Percentiles rank a stretch among this genome's conserved stretches.
Conservation (phyloP, 2,329 filamentous ascomycete genomes). For the Pseudogymnoascus sp. region DNA sequence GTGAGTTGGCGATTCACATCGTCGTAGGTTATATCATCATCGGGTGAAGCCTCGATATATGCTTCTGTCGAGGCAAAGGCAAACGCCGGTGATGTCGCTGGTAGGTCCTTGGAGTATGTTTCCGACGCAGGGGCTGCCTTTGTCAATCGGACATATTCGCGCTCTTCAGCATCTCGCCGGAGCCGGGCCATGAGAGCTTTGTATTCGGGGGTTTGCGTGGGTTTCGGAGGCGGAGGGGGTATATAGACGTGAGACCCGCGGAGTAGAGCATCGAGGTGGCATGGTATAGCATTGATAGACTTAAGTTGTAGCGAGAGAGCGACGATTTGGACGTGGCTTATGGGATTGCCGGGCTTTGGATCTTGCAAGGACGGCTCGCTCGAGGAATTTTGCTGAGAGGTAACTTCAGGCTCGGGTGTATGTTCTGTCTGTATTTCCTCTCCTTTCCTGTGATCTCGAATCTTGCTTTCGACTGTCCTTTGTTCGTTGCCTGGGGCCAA, state of each 20-base stretch:
- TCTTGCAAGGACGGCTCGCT: slow-evolving; percentile 40
- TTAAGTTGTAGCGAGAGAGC: slow-evolving; percentile 49
- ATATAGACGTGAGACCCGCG: slow-evolving; percentile 64
- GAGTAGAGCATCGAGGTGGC: slow-evolving; percentile 61
- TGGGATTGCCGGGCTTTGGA: slow-evolving; percentile 50
- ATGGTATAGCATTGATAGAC: slow-evolving; percentile 26
- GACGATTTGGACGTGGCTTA: slow-evolving; percentile 63
- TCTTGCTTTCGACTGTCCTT: background rate
- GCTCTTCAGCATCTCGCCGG: slow-evolving; percentile 72
- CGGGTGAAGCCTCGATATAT: slow-evolving; percentile 35
- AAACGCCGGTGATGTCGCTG: slow-evolving; percentile 41
- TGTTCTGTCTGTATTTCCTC: background rate
- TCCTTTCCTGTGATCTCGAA: background rate
- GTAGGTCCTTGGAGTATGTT: slow-evolving; percentile 52
- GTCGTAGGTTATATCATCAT: slow-evolving; percentile 59
- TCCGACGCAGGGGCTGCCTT: slow-evolving; percentile 49
- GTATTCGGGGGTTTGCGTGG: slow-evolving; percentile 66
- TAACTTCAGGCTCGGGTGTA: background rate
- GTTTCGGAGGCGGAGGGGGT: slow-evolving; percentile 72
- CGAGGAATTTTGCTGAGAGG: background rate
- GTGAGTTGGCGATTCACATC: slow-evolving; percentile 76
- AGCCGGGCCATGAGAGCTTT: slow-evolving; percentile 80
- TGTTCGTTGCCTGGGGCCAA: slow-evolving; percentile 10
- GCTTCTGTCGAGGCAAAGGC: slow-evolving; percentile 44
- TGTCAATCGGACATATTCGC: slow-evolving; percentile 73